These are phyloP conservation scores for Alternaria gansuensis DNA, from an alignment of 2,329 filamentous ascomycete genomes.

Conservation along the genomic window DNA sequence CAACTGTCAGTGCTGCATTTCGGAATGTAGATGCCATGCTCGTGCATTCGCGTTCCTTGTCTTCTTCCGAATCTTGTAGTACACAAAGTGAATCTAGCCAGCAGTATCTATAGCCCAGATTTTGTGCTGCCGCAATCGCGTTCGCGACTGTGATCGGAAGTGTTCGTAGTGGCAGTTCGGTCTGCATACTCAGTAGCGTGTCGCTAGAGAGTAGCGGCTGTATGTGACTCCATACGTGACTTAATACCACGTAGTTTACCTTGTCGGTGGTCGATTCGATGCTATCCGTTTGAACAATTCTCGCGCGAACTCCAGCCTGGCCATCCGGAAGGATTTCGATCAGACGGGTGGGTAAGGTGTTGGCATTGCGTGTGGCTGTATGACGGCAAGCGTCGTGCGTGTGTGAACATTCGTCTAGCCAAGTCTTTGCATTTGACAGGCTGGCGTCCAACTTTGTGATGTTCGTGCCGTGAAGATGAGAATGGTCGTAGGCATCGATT, in stretches of 20 bases:
- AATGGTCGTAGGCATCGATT: slow-evolving; percentile 29
- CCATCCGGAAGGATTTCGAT: slow-evolving; percentile 40
- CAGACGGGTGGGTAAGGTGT: slow-evolving; percentile 44
- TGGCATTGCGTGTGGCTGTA: slow-evolving; percentile 9
- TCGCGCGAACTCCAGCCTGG: slow-evolving; percentile 24
- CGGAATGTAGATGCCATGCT: slow-evolving; percentile 47
- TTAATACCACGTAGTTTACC: slow-evolving; percentile 43
- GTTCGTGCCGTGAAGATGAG: slow-evolving; percentile 11
- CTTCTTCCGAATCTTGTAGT: slow-evolving; percentile 45
- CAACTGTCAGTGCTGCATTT: slow-evolving; percentile 47
- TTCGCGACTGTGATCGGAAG: slow-evolving; percentile 38
- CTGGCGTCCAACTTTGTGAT: slow-evolving; percentile 10
- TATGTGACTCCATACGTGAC: slow-evolving; percentile 38
- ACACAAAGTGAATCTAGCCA: slow-evolving; percentile 50
- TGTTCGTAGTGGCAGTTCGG: slow-evolving; percentile 25
- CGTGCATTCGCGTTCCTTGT: slow-evolving; percentile 44
- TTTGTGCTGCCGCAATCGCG: slow-evolving; percentile 39
- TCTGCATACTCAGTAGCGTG: slow-evolving; percentile 26
- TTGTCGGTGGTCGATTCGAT: slow-evolving; percentile 19
- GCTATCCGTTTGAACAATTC: slow-evolving; percentile 36
- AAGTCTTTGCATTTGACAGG: slow-evolving; percentile 34
- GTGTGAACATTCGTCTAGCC: slow-evolving; percentile 43
- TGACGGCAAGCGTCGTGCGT: slow-evolving; percentile 40
- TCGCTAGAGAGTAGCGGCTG: slow-evolving; percentile 35
- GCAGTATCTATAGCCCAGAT: slow-evolving; percentile 45